Base-by-base conservation (phyloP, 2,329 filamentous ascomycete genomes). In the Massarina eburnea region DNA sequence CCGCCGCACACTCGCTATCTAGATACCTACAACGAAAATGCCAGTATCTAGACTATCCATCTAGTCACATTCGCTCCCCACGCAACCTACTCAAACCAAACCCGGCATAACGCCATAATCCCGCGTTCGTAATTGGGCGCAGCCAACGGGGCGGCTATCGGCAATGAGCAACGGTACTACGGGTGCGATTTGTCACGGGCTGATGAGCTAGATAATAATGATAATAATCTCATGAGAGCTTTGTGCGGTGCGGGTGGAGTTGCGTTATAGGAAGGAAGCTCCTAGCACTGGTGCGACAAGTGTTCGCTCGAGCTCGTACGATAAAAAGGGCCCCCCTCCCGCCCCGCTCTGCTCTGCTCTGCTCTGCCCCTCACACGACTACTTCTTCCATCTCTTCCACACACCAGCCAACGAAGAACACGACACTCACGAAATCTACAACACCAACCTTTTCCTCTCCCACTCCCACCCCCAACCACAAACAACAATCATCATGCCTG, bases 401-500 rank as follows among this genome's bases (percentile, higher is more conserved):
- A n/a, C 30, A 35, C 36, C 21, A 39, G 35, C 32, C 19, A 20
- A 21, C 18, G 20, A 36, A 12, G 12, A n/a, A 19, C 15, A n/a
- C 8, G 18, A 42, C 21, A 22, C 36, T n/a, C n/a, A n/a, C n/a
- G n/a, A n/a, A n/a, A n/a, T n/a, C n/a, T n/a, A n/a, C 22, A 43
- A 47, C 21, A 35, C 33, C 24, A 37, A 8, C 29, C 26, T 30
- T 29, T 14, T 27, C 35, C 37, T 49, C 39, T 33, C 27, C 12
- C 34, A 46, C 43, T 43, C 39, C 35, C 20, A 41, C 26, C 43
- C 35, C 22, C 37, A 34, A 39, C 37, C 29, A 30, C n/a, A n/a
- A 30, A 6, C 12, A 8, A 30, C 27, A 44, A 27, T 48, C 34
- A 63, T 51, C 17, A 65, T 65, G 61, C 54, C 60, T 50, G 59